Conservation (phyloP, 805 yeast genomes). For the Wickerhamomyces subpelliculosus region DNA sequence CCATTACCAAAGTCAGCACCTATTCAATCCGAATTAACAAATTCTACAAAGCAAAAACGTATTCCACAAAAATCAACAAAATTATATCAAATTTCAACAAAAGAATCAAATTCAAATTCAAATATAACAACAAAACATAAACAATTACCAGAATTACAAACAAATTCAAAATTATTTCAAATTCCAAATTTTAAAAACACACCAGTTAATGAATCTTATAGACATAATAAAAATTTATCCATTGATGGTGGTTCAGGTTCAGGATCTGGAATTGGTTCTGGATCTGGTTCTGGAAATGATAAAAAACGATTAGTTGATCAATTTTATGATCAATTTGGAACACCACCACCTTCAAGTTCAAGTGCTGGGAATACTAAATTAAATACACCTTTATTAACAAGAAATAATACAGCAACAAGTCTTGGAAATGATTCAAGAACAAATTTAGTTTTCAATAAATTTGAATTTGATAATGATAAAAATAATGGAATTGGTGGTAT, state of each 20-base stretch:
- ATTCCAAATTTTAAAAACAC: neutral
- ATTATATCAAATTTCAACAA: neutral
- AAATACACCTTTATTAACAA: neutral
- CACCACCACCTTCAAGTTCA: neutral
- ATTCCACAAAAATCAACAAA: neutral
- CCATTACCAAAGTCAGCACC: neutral
- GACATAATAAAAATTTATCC: neutral
- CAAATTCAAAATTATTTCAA: neutral
- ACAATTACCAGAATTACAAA: neutral
- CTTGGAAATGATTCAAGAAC: neutral
- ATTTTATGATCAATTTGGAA: neutral
- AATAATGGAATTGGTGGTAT: neutral
- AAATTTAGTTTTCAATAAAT: neutral
- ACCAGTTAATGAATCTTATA: neutral
- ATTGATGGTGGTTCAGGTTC: neutral
- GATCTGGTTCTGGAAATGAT: too few relatives aligned
- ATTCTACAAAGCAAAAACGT: neutral
- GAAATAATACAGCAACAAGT: neutral
- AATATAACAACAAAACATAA: neutral
- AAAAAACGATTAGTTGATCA: constrained; percentile 2
- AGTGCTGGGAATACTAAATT: neutral
- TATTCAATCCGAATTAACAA: neutral
- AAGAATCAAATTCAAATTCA: neutral
- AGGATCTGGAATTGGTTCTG: too few relatives aligned
- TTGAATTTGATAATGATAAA: neutral